Base-by-base conservation (phyloP, 1,139 yeast species). In the Suhomyces panamericanus region DNA sequence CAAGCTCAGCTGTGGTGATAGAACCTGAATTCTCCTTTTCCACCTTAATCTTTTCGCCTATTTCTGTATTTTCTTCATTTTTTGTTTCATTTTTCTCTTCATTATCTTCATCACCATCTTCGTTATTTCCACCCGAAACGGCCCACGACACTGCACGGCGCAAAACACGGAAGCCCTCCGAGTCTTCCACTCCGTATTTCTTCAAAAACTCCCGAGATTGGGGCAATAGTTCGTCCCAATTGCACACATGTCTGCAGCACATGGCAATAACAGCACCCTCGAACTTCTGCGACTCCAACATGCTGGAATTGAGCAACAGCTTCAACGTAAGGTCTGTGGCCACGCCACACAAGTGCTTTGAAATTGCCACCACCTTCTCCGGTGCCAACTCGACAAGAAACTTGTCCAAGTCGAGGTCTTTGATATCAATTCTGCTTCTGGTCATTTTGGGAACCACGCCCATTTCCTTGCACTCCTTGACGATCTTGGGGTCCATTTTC, bases 231-330 rank as follows among this genome's bases (percentile, higher is more conserved):
- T 77, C 78, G 9, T 70, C 66, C 43, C 75, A 75, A 22, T 70
- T 62, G 58, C 97, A 90, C n/a, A 84, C 83, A 59, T 90, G 97
- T 48, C 97, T 75, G 63, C 97, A 90, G 58, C 97, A 90, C 87
- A 90, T 83, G n/a, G 97, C 97, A 36, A 90, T 87, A 35, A 86
- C 66, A 47, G 86, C 62, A 0, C 95, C 95, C 2, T 67, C 63
- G 43, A 81, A 63, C 24, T 46, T 49, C 8, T 47, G 39, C 8
- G 47, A 46, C 1, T 44, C 38, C 13, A 60, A 32, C 26, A 68
- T 40, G 1, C 52, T 33, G 22, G 80, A 75, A 47, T 81, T 83
- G 27, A 74, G 50, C 2, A 88, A 60, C 68, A 90, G 86, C 53
- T 82, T 75, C 32, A 90, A 64, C 0, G 96, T 86, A 40, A 90